phyloP scores from a whole-genome alignment of 495 filamentous ascomycete genomes.

The Tuber indicum region DNA sequence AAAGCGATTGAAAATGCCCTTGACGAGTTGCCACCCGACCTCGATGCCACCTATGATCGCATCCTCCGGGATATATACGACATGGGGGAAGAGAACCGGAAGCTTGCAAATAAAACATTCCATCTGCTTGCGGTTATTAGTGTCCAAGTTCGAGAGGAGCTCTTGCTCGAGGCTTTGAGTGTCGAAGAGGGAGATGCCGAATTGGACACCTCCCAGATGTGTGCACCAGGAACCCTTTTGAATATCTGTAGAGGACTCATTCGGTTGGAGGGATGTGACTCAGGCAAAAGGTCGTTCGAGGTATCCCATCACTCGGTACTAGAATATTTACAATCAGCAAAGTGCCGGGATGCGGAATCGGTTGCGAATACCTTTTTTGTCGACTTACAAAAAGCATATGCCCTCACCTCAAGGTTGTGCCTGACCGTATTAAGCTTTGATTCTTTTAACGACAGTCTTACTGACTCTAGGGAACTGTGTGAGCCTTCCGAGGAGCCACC shows the following conservation, averaged over 20 bases:
- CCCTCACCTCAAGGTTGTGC: conserved; percentile 11
- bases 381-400: neutral
- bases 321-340: conserved; percentile 35
- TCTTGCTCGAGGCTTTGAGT: conserved; percentile 29
- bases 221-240: conserved; percentile 13
- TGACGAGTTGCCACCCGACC: conserved; percentile 35
- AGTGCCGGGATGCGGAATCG: neutral
- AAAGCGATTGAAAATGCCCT: conserved; percentile 35
- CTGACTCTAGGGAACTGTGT: neutral
- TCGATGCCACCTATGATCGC: conserved; percentile 43
- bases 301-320: conserved; percentile 39
- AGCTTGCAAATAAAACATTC: conserved; percentile 7
- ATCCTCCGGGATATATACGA: conserved; percentile 36
- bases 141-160: conserved; percentile 11
- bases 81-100: conserved; percentile 21
- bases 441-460: conserved; percentile 1
- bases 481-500: neutral
- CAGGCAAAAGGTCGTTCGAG: neutral
- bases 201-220: conserved; percentile 4
- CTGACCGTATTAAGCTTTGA: conserved; percentile 16
- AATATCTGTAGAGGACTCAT: neutral
- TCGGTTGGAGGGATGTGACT: conserved; percentile 13
- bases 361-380: conserved; percentile 5
- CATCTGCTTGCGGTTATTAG: conserved; percentile 9
- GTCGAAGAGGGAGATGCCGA: conserved; percentile 10